These are phyloP conservation scores for Persicaria tinctoria DNA, from an alignment of 148 eudicot genomes.

Conservation along the genomic window DNA sequence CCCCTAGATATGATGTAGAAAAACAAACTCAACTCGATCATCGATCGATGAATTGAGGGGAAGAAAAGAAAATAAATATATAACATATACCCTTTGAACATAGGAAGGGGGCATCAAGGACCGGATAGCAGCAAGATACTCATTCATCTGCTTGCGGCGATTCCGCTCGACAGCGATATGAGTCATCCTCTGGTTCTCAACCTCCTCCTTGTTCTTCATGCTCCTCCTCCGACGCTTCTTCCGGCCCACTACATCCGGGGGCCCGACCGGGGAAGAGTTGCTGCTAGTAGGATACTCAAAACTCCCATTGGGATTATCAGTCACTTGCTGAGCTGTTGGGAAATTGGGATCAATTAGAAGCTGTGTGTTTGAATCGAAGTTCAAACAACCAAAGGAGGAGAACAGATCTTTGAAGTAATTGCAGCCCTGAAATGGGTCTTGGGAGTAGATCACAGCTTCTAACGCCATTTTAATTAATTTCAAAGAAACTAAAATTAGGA, in stretches of 20 bases:
- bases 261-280: not conserved
- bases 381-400: not conserved
- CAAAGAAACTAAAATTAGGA: too few species aligned
- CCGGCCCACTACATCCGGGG: not conserved
- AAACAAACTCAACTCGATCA: too few species aligned
- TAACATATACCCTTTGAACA: slow-evolving; percentile 52
- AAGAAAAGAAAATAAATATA: not conserved
- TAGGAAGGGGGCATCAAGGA: slow-evolving; percentile 80
- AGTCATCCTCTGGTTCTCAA: slow-evolving; percentile 85
- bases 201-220: slow-evolving; percentile 61
- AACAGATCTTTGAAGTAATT: slow-evolving; percentile 1
- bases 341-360: too few species aligned
- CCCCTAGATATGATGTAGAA: too few species aligned
- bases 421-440: not conserved
- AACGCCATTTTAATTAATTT: not conserved
- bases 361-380: not conserved
- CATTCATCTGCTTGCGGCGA: slow-evolving; percentile 85
- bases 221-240: slow-evolving; percentile 22
- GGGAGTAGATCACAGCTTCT: slow-evolving; percentile 1
- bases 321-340: too few species aligned
- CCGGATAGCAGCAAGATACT: slow-evolving; percentile 64
- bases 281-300: not conserved
- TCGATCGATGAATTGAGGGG: too few species aligned
- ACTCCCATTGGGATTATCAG: not conserved
- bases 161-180: slow-evolving; percentile 88